phyloP scores from a whole-genome alignment of 305 asterid species.

The Fraxinus albicans region DNA sequence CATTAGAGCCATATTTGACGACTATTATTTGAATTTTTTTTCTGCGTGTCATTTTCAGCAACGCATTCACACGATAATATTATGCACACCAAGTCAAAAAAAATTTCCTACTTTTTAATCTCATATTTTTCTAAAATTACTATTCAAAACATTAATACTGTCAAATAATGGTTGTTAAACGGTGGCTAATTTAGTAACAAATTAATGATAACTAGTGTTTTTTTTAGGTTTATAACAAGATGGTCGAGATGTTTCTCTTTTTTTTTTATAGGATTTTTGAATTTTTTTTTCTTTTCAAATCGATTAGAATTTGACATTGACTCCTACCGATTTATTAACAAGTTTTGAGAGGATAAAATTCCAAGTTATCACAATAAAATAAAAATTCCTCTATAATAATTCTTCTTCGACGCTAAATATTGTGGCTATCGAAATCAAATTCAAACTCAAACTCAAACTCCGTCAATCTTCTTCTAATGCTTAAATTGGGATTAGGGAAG shows the following conservation, averaged over 20 bases:
- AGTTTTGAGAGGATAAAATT: neutral
- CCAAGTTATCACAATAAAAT: too few relatives aligned
- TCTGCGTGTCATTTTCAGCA: too few relatives aligned
- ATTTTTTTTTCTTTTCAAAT: neutral
- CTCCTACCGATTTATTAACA: neutral
- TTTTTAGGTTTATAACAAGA: too few relatives aligned
- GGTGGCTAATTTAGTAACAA: neutral
- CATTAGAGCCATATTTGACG: neutral
- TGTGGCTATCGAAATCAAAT: neutral
- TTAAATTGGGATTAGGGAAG: neutral
- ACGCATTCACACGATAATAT: too few relatives aligned
- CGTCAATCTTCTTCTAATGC: neutral
- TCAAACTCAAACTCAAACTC: constrained; percentile 9
- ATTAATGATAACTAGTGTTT: neutral
- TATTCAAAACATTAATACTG: too few relatives aligned
- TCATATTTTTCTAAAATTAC: too few relatives aligned
- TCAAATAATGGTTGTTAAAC: too few relatives aligned
- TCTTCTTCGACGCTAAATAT: neutral
- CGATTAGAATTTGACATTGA: neutral
- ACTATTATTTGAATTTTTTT: too few relatives aligned
- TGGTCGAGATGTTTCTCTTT: neutral
- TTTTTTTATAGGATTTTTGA: neutral
- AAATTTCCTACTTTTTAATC: too few relatives aligned
- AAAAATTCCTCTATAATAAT: neutral
- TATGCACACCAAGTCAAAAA: too few relatives aligned